A percentile compares a stretch with the other conserved stretches of the same genome.
Evolutionary conservation across 2,329 filamentous ascomycete species (phyloP).

Genomic region (Neoascochyta sp.): DNA sequence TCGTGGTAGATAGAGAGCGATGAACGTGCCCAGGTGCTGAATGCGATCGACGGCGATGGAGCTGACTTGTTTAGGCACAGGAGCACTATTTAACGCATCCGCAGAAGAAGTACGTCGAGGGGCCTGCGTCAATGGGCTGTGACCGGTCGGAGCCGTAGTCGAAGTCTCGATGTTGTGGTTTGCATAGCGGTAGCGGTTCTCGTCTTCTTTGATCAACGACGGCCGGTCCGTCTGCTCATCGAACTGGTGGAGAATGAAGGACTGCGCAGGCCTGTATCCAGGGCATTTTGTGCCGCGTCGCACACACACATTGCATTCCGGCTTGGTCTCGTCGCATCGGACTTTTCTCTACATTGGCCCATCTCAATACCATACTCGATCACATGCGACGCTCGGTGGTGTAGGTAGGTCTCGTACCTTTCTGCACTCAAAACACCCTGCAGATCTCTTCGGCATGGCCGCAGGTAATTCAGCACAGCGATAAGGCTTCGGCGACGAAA

Average conservation of each 20-base stretch:
- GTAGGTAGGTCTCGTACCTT: slow-evolving; percentile 17
- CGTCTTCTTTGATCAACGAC: slow-evolving; percentile 34
- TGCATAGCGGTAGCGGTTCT: slow-evolving; percentile 32
- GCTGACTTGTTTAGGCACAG: slow-evolving; percentile 31
- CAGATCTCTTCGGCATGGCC: slow-evolving; percentile 36
- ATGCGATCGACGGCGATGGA: slow-evolving; percentile 34
- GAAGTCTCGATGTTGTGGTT: too few species aligned
- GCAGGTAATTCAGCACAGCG: slow-evolving; percentile 7
- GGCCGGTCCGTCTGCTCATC: slow-evolving; percentile 26
- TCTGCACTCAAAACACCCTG: slow-evolving; percentile 38
- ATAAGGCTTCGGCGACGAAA: slow-evolving; percentile 1
- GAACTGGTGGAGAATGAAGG: slow-evolving; percentile 37
- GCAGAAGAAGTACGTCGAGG: slow-evolving; percentile 15
- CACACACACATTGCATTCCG: slow-evolving; percentile 35
- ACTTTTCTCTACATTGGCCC: slow-evolving; percentile 25
- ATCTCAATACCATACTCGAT: slow-evolving; percentile 7
- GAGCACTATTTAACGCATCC: too few species aligned
- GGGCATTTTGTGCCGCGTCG: slow-evolving; percentile 36
- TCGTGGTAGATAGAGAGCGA: slow-evolving; percentile 31
- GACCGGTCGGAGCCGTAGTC: slow-evolving; percentile 4
- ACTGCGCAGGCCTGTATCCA: slow-evolving; percentile 34
- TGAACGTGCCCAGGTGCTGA: slow-evolving; percentile 33
- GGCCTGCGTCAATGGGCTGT: slow-evolving; percentile 4
- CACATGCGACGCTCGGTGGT: slow-evolving; percentile 4
- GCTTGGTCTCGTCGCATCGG: slow-evolving; percentile 35